Conservation (phyloP, 202 grass and related monocot species). For the Eragrostis tef region DNA sequence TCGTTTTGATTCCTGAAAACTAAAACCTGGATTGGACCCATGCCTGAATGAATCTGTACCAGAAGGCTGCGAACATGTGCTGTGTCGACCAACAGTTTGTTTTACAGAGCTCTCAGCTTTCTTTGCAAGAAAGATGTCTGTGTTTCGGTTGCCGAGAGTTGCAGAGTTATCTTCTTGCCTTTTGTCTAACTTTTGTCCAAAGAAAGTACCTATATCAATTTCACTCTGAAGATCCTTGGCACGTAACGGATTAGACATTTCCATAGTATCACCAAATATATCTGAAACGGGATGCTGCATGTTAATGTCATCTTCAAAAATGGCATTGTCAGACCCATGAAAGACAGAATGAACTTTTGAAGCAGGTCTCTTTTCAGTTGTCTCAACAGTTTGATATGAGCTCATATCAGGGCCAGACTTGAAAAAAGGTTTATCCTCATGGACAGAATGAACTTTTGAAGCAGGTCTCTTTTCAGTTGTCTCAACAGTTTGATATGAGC, state of each 20-base stretch:
- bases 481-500: too few species aligned
- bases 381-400: not conserved
- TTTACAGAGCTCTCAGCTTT: constrained; percentile 39
- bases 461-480: too few species aligned
- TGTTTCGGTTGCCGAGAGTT: constrained; percentile 28
- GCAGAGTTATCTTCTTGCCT: constrained; percentile 47
- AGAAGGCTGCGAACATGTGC: constrained; percentile 30
- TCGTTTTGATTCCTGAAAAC: constrained; percentile 42
- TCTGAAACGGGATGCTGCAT: constrained; percentile 45
- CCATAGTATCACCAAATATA: constrained; percentile 40
- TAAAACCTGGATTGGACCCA: constrained; percentile 46
- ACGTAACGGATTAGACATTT: constrained; percentile 35
- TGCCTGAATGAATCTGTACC: constrained; percentile 50
- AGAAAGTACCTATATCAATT: constrained; percentile 45
- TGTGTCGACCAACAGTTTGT: constrained; percentile 37
- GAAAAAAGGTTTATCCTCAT: too few species aligned
- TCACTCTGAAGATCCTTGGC: constrained; percentile 29
- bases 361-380: constrained; percentile 46
- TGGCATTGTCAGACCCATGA: constrained; percentile 37
- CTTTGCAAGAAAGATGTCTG: constrained; percentile 40
- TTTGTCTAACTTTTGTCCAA: constrained; percentile 48
- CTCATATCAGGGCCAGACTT: too few species aligned
- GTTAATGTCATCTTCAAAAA: constrained; percentile 41
- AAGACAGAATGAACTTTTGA: constrained; percentile 48
- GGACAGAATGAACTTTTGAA: too few species aligned